Evolutionary conservation across 345 rosid species (phyloP), one percentile per base, ranked within the genome.

Genomic region (Hibiscus syriacus): DNA sequence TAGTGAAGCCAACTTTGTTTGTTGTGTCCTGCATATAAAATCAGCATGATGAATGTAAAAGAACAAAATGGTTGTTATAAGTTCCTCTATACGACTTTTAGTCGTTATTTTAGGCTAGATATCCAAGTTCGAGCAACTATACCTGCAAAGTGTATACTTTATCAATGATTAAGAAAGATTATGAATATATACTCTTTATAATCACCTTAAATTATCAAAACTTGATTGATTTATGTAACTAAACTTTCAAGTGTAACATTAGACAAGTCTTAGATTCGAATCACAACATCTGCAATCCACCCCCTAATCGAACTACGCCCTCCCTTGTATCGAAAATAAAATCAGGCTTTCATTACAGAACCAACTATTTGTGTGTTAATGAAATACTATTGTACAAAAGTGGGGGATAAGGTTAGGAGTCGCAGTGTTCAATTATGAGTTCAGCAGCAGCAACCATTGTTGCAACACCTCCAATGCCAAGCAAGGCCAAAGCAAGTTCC

Each of bases 391-490:
- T 69, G 52, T 75, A 70, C 55, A 61, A 45, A 45, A 45, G 23
- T n/a, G 54, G 23, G 22, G 9, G 20, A 0, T 23, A 52, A 52
- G n/a, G 29, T 53, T 11, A n/a, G 45, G 8, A 56, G 16, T 72
- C 64, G 68, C 27, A 64, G 45, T 74, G 71, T 29, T 78, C 86
- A 64, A 87, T 68, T 36, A 94, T 76, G 67, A 89, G 86, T 67
- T 89, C 90, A 68, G 88, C 81, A 16, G 97, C 97, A 22, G 80
- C 80, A 11, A 85, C 88, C 90, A 94, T 88, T 2, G 92, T 72
- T 23, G 72, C 76, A n/a, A 73, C n/a, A 25, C 99, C 99, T 29
- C 99, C 97, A 52, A 75, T 78, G 30, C 86, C 90, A 8, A 94
- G 84, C 83, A 94, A 77, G 30, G 83, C 77, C 41, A 94, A 59